phyloP scores from a whole-genome alignment of 257 asterid genomes.

The Capsicum chinense region DNA sequence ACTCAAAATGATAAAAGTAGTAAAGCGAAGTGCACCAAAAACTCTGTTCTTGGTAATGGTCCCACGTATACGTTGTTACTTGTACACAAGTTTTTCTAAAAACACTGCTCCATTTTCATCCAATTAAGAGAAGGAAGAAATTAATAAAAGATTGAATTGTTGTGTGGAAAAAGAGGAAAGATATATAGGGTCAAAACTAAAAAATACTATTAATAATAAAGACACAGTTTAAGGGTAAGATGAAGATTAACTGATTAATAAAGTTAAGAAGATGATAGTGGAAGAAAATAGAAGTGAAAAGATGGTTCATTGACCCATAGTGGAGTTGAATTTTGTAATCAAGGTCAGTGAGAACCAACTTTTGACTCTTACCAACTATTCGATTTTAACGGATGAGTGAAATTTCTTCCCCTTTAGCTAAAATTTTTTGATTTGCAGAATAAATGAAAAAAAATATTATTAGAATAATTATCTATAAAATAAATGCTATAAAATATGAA shows the following conservation, averaged over 20 bases:
- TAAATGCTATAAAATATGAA: too few relatives aligned
- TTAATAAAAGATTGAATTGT: not conserved
- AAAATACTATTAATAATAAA: not conserved
- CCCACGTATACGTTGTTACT: not conserved
- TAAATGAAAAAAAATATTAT: too few relatives aligned
- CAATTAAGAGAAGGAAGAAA: not conserved
- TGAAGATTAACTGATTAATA: not conserved
- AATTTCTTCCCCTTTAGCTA: too few relatives aligned
- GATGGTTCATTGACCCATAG: constrained; percentile 14
- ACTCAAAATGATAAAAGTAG: not conserved
- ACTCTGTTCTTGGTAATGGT: not conserved
- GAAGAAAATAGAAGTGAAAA: not conserved
- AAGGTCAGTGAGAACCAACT: constrained; percentile 19
- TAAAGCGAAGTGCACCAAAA: not conserved
- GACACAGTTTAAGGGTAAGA: not conserved
- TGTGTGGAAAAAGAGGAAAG: not conserved
- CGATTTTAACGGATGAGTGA: too few relatives aligned
- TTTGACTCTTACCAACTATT: not conserved
- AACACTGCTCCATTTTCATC: not conserved
- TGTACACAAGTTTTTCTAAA: not conserved
- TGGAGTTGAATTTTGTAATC: constrained; percentile 25
- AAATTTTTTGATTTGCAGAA: too few relatives aligned
- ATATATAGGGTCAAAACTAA: constrained; percentile 6
- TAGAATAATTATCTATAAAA: too few relatives aligned
- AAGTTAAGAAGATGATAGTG: not conserved